Percentiles rank a stretch among this genome's conserved stretches.
Conservation (phyloP, 495 filamentous ascomycete species). For the Aspergillus sclerotioniger region DNA sequence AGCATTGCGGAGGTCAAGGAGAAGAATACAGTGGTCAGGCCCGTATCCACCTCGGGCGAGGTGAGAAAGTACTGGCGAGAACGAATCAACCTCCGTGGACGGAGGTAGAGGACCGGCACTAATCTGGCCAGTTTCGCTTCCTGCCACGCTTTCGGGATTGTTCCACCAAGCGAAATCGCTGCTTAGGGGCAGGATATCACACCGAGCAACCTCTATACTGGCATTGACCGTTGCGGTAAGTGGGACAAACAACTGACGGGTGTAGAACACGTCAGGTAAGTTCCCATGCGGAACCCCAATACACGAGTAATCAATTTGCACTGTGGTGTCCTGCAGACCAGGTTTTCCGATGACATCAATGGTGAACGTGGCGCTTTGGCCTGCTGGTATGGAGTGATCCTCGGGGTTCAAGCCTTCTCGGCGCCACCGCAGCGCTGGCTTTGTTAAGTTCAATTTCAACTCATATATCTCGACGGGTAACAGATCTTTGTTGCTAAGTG, state of each 20-base stretch:
- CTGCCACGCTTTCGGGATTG: slow-evolving; percentile 18
- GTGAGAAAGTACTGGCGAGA: slow-evolving; percentile 41
- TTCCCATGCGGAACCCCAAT: slow-evolving; percentile 63
- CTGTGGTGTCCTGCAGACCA: slow-evolving; percentile 73
- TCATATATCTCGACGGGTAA: slow-evolving; percentile 78
- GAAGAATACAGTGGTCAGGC: slow-evolving; percentile 71
- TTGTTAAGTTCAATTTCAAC: slow-evolving; percentile 72
- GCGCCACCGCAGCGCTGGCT: slow-evolving; percentile 68
- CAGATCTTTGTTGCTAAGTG: slow-evolving; percentile 71
- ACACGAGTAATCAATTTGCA: slow-evolving; percentile 80
- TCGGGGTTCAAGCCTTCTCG: slow-evolving; percentile 47
- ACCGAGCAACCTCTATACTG: slow-evolving; percentile 72
- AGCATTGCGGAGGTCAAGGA: slow-evolving; percentile 83
- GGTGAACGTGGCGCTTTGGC: slow-evolving; percentile 68
- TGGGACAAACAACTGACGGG: slow-evolving; percentile 76
- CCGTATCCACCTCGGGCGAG: slow-evolving; percentile 40
- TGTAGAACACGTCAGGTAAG: slow-evolving; percentile 74
- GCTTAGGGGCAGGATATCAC: slow-evolving; percentile 74
- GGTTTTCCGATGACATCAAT: slow-evolving; percentile 84
- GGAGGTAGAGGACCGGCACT: slow-evolving; percentile 6
- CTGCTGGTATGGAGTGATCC: slow-evolving; percentile 61
- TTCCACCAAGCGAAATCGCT: slow-evolving; percentile 56
- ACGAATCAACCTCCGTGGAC: slow-evolving; percentile 29
- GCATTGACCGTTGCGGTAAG: slow-evolving; percentile 89
- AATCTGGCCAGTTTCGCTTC: slow-evolving; percentile 4